Percentiles rank a stretch among this genome's conserved stretches.
phyloP scores from a whole-genome alignment of 1,139 yeast genomes.

The Casaregolazyma suthepensis region DNA sequence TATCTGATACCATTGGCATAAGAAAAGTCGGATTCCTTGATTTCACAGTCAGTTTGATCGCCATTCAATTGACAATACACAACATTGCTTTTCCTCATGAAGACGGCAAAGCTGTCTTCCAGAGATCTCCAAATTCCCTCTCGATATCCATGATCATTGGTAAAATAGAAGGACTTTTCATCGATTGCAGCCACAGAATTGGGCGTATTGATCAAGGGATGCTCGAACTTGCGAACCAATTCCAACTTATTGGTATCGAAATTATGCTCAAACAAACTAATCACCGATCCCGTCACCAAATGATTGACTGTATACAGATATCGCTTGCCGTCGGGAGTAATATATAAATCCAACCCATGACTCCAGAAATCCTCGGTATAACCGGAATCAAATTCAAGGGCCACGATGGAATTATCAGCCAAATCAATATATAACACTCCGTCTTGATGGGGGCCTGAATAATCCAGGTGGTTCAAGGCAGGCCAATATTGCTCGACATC shows the following conservation, averaged over 20 bases:
- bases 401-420: neutral
- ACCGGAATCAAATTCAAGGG: neutral
- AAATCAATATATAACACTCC: neutral
- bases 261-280: constrained; percentile 6
- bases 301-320: constrained; percentile 10
- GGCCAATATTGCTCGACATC: constrained; percentile 1
- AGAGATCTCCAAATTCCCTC: constrained; percentile 1
- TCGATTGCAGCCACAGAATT: constrained; percentile 10
- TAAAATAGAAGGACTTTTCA: constrained; percentile 8
- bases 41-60: neutral
- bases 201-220: constrained; percentile 8
- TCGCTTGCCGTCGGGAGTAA: constrained; percentile 3
- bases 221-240: constrained; percentile 2
- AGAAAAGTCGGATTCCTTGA: neutral
- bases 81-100: constrained; percentile 2
- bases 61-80: neutral
- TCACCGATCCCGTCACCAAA: constrained; percentile 2
- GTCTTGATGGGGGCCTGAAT: neutral
- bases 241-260: constrained; percentile 6
- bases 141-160: constrained; percentile 11
- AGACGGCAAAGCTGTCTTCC: constrained; percentile 8
- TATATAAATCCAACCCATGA: constrained; percentile 10
- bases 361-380: constrained; percentile 6
- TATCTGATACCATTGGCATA: constrained; percentile 6
- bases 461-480: neutral